phyloP scores from a whole-genome alignment of 345 rosid species.

The Lagerstroemia speciosa region DNA sequence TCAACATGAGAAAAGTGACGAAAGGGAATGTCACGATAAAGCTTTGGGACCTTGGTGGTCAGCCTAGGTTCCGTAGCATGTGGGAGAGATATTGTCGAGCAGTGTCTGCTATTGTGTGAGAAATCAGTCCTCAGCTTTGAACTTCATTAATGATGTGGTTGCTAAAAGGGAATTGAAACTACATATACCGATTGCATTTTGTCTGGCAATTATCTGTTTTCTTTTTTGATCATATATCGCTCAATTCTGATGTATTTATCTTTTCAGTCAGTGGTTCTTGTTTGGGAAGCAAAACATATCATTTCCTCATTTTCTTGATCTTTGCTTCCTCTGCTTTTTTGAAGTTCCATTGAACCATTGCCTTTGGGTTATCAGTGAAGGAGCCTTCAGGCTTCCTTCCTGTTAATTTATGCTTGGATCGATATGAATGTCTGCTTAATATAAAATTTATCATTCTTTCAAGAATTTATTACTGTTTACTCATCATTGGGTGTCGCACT shows the following conservation, averaged over 20 bases:
- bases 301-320: not conserved
- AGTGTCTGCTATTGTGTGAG: slow-evolving; percentile 88
- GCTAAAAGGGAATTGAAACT: not conserved
- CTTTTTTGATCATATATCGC: not conserved
- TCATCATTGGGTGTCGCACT: not conserved
- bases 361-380: not conserved
- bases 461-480: too few species aligned
- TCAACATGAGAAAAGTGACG: slow-evolving; percentile 93
- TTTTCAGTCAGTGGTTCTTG: not conserved
- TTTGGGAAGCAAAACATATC: not conserved
- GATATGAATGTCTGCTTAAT: too few species aligned
- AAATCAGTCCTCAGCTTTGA: not conserved
- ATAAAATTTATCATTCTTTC: too few species aligned
- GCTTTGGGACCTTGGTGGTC: slow-evolving; percentile 99
- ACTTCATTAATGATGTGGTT: not conserved
- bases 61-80: slow-evolving; percentile 89
- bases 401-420: not conserved
- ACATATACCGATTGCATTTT: not conserved
- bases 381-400: not conserved
- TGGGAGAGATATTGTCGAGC: slow-evolving; percentile 99
- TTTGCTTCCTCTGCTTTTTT: not conserved
- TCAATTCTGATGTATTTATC: not conserved
- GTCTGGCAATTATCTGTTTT: not conserved
- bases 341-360: not conserved
- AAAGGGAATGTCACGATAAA: slow-evolving; percentile 98